phyloP scores from a whole-genome alignment of 1,284 basidiomycete species.

The Sanghuangporus weigelae region DNA sequence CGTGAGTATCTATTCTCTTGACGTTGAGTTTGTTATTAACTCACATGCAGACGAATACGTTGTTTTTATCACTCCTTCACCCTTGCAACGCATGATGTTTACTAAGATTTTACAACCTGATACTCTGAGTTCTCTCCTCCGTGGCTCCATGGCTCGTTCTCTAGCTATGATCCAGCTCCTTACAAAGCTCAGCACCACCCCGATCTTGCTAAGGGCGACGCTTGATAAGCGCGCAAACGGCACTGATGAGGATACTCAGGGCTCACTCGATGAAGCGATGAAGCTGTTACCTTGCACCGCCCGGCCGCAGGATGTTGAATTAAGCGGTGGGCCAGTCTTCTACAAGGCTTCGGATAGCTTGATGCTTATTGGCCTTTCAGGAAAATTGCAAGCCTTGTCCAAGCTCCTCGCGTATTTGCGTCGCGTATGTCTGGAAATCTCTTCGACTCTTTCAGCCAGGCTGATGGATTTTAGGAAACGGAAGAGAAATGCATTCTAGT shows the following conservation, averaged over 20 bases:
- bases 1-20: conserved; percentile 41
- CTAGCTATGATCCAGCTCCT: conserved; percentile 78
- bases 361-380: conserved; percentile 34
- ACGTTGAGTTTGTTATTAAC: conserved; percentile 8
- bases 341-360: not conserved
- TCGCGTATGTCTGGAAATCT: conserved; percentile 36
- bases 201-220: conserved; percentile 75
- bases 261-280: conserved; percentile 56
- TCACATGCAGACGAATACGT: conserved; percentile 81
- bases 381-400: conserved; percentile 78
- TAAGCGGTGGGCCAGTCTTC: conserved; percentile 56
- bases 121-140: conserved; percentile 58
- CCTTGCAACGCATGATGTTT: conserved; percentile 80
- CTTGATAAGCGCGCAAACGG: conserved; percentile 53
- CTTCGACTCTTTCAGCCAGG: not conserved
- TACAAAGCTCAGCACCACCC: conserved; percentile 92
- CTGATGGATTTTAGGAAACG: conserved; percentile 42
- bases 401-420: conserved; percentile 65
- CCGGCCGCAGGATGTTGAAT: conserved; percentile 61
- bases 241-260: conserved; percentile 29
- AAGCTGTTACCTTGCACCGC: conserved; percentile 60
- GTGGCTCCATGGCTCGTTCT: conserved; percentile 70
- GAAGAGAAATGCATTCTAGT: conserved; percentile 93
- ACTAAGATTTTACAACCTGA: conserved; percentile 67
- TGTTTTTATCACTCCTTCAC: conserved; percentile 83